Percentiles rank a stretch among this genome's conserved stretches.
These are phyloP conservation scores for Trichoderma aggressivum DNA, from an alignment of 2,329 filamentous ascomycete genomes.

Conservation along the genomic window DNA sequence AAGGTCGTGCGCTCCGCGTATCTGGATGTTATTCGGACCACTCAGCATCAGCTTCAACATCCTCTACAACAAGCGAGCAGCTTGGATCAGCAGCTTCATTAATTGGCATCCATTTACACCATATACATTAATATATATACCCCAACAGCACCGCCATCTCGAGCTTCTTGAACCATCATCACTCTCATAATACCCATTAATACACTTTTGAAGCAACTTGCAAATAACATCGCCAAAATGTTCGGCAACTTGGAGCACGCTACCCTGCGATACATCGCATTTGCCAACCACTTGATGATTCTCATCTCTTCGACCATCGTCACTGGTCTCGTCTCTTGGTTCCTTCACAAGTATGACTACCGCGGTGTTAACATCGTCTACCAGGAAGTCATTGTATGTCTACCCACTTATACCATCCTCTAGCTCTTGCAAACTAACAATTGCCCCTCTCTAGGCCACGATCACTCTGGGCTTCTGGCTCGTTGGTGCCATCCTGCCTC, in stretches of 20 bases:
- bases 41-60: slow-evolving; percentile 8
- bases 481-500: slow-evolving; percentile 22
- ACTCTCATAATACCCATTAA: not conserved
- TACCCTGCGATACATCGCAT: slow-evolving; percentile 19
- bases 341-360: slow-evolving; percentile 20
- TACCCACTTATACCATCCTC: not conserved
- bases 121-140: not conserved
- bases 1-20: not conserved
- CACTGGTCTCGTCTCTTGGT: slow-evolving; percentile 26
- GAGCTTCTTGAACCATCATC: not conserved
- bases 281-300: slow-evolving; percentile 25
- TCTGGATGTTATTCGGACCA: not conserved
- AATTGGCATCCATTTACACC: not conserved
- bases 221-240: slow-evolving; percentile 3
- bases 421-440: not conserved
- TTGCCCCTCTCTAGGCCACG: slow-evolving; percentile 20
- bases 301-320: slow-evolving; percentile 26
- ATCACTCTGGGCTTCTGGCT: slow-evolving; percentile 25
- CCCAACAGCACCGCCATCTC: not conserved
- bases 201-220: not conserved
- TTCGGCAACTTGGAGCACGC: slow-evolving; percentile 1
- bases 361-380: slow-evolving; percentile 24
- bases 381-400: slow-evolving; percentile 26
- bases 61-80: not conserved
- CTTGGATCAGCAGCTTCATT: not conserved